Evolutionary conservation across 1,284 basidiomycete species (phyloP).

Genomic region (Rhodotorula sp.): DNA sequence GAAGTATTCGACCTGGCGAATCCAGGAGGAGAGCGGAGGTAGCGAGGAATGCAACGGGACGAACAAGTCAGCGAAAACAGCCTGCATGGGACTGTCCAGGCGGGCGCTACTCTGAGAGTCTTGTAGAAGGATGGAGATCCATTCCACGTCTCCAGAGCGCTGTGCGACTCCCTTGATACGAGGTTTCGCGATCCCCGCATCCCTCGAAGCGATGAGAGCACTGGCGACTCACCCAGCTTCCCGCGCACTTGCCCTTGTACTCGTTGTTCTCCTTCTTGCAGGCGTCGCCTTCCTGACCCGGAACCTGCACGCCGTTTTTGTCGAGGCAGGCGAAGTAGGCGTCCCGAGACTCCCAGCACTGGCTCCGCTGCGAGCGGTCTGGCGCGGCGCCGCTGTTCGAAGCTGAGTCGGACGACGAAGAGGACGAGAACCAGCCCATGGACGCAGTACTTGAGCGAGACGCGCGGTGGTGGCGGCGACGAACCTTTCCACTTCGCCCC

Average conservation of each 20-base stretch:
- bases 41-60: neutral
- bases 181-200: neutral
- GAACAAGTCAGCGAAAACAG: neutral
- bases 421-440: constrained; percentile 35
- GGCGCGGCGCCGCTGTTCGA: constrained; percentile 43
- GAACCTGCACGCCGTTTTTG: constrained; percentile 60
- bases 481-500: neutral
- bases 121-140: neutral
- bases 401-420: neutral
- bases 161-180: too few relatives aligned
- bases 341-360: constrained; percentile 73
- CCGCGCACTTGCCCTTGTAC: constrained; percentile 69
- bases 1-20: constrained; percentile 70
- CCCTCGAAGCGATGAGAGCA: neutral
- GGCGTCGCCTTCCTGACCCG: constrained; percentile 58
- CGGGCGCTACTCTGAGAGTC: too few relatives aligned
- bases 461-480: neutral
- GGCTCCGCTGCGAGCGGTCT: constrained; percentile 48
- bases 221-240: constrained; percentile 67
- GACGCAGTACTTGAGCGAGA: neutral
- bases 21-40: constrained; percentile 9
- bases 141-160: too few relatives aligned
- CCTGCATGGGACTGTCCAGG: neutral
- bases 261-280: constrained; percentile 57
- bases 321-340: constrained; percentile 74